Percentiles rank a stretch among this genome's conserved stretches.
Conservation (phyloP, 2,329 filamentous ascomycete species). For the Plectosphaerella cucumerina region DNA sequence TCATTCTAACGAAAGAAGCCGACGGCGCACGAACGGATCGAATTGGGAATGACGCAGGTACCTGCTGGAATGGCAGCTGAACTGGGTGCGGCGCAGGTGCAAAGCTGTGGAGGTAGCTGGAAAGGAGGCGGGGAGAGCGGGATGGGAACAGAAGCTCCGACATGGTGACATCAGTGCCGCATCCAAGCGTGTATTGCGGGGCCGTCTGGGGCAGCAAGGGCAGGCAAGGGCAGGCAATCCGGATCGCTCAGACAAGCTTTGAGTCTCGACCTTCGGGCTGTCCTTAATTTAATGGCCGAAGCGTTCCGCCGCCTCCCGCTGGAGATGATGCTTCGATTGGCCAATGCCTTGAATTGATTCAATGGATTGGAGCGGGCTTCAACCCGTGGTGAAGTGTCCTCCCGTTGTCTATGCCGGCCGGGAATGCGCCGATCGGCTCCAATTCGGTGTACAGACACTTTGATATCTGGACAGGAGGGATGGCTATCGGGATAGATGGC, state of each 20-base stretch:
- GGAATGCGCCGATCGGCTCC: too few relatives aligned
- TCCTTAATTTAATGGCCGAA: neutral
- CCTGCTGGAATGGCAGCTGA: neutral
- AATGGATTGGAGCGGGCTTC: too few relatives aligned
- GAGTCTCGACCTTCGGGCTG: neutral
- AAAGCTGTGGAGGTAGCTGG: neutral
- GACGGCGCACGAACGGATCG: neutral
- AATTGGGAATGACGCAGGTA: neutral
- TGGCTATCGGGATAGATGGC: too few relatives aligned
- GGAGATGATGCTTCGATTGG: too few relatives aligned
- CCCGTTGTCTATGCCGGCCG: too few relatives aligned
- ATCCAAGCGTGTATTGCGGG: neutral
- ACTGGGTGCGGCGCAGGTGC: neutral
- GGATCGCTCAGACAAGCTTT: too few relatives aligned
- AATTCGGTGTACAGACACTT: too few relatives aligned
- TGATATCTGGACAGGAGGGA: too few relatives aligned
- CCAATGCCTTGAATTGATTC: too few relatives aligned
- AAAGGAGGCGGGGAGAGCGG: neutral
- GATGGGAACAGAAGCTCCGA: constrained; percentile 9
- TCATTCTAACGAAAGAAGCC: neutral
- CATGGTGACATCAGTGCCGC: constrained; percentile 9
- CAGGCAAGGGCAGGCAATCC: too few relatives aligned
- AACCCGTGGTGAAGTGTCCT: too few relatives aligned
- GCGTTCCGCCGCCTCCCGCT: too few relatives aligned
- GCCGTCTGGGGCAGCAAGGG: neutral